Conservation (phyloP, 306 rosid species). For the Echinosophora koreensis region DNA sequence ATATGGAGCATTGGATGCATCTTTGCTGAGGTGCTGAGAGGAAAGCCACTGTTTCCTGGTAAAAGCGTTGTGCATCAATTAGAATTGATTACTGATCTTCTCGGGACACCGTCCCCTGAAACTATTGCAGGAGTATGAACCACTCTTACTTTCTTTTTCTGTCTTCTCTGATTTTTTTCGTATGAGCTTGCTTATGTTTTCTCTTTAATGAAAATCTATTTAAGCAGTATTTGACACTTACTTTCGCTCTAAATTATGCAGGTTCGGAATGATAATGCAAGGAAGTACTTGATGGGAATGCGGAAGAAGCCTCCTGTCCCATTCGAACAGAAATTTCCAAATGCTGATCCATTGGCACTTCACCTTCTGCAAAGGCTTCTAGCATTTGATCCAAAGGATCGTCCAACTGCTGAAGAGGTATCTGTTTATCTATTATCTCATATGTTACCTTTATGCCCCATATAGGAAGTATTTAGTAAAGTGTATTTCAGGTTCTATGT, state of each 20-base stretch:
- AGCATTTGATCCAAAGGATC: conserved; percentile 90
- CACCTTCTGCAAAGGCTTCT: conserved; percentile 69
- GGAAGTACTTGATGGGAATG: conserved; percentile 73
- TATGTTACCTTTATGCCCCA: background rate
- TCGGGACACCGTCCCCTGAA: conserved; percentile 73
- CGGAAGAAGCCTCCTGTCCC: conserved; percentile 58
- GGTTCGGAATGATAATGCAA: conserved; percentile 89
- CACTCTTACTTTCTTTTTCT: conserved; percentile 24
- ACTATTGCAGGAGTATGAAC: conserved; percentile 71
- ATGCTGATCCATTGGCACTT: conserved; percentile 78
- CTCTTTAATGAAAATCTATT: conserved; percentile 6
- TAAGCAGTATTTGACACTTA: conserved; percentile 4
- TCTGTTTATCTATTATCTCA: conserved; percentile 17
- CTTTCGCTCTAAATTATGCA: conserved; percentile 42
- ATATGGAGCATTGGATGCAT: conserved; percentile 56
- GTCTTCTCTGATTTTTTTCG: conserved; percentile 33
- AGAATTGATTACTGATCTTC: conserved; percentile 89
- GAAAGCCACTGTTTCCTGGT: conserved; percentile 93
- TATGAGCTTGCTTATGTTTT: background rate
- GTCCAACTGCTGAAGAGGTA: conserved; percentile 91
- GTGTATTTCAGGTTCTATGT: background rate
- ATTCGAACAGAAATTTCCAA: conserved; percentile 72
- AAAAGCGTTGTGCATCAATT: conserved; percentile 84
- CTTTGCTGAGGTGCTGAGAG: conserved; percentile 53
- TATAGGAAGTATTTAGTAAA: conserved; percentile 17